A percentile compares a stretch with the other conserved stretches of the same genome.
Evolutionary conservation across 441 rosid genomes (phyloP).

Genomic region (Populus tomentosa): DNA sequence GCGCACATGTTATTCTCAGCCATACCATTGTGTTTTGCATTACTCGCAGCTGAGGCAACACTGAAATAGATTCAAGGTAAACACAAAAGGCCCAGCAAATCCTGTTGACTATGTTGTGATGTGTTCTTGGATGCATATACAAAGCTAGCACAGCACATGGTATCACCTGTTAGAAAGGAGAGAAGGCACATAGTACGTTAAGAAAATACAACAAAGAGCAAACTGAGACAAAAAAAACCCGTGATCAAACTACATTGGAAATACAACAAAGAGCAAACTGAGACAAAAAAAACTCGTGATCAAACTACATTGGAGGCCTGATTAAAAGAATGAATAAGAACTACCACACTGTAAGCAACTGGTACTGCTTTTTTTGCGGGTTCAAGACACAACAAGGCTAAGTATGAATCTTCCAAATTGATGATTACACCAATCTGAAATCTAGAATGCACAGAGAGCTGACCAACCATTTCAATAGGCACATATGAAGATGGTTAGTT

Average conservation of each 20-base stretch:
- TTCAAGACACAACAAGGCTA: background rate
- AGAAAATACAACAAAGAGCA: background rate
- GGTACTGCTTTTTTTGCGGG: background rate
- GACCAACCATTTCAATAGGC: no score
- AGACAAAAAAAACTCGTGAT: no score
- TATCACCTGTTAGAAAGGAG: constrained; percentile 48
- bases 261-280: no score
- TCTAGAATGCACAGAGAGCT: no score
- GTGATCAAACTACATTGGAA: no score
- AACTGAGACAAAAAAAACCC: background rate
- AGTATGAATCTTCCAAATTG: background rate
- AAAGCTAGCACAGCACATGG: constrained; percentile 84
- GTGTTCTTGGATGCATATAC: constrained; percentile 73
- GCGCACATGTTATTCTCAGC: background rate
- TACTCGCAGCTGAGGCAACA: constrained; percentile 84
- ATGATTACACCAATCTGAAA: background rate
- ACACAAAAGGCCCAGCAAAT: constrained; percentile 90
- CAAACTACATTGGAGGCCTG: background rate
- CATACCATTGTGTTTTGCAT: constrained; percentile 96
- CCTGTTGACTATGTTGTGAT: constrained; percentile 67
- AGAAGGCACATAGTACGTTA: background rate
- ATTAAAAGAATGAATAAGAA: background rate
- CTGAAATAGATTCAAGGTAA: constrained; percentile 91
- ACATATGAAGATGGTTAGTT: no score
- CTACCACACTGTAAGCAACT: background rate